Base-by-base conservation (phyloP, 2,329 filamentous ascomycete genomes). In the Colletotrichum sp. region DNA sequence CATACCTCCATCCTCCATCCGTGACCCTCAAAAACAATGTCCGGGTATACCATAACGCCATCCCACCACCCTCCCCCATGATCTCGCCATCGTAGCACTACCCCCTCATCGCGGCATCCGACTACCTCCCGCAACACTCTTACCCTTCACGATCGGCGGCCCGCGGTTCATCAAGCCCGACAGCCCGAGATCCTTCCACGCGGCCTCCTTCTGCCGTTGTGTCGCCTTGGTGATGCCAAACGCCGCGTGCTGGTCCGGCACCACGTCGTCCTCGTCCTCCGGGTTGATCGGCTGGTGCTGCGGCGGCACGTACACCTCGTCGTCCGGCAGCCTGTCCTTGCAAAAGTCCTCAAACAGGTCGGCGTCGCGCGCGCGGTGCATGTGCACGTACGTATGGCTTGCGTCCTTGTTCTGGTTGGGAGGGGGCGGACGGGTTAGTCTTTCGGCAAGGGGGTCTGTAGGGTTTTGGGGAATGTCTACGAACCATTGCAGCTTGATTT, bases 191-290 rank as follows among this genome's bases (percentile, higher is more conserved):
- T 97, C 95, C 82, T 93, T 93, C 95, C 95, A 98, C 9, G 92
- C 92, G 2, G 93, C 89, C 85, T 96, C 94, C 80, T 90, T 90
- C 80, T 88, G 89, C 78, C 90, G 90, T 85, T 95, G 93, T 18
- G 94, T 96, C 12, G 95, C 95, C 79, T 94, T 91, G 84, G 95
- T 92, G 80, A 98, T 97, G 52, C 95, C 95, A 83, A 97, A 97
- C 0, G 95, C 95, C 15, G 95, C 95, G 82, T 97, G 95, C 85
- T 97, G 95, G 84, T 97, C 95, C 1, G 95, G 95, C 6, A 97
- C 95, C 6, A 97, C 94, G 81, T 97, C 95, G 82, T 97, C 95
- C 85, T 97, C 95, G 83, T 97, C 95, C 84, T 97, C 95, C 0
- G 95, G 95, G 83, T 97, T 96, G 81, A 96, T 89, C 55, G 95